phyloP scores from a whole-genome alignment of 352 stramenopile genomes.

The Phytopythium helicoides region DNA sequence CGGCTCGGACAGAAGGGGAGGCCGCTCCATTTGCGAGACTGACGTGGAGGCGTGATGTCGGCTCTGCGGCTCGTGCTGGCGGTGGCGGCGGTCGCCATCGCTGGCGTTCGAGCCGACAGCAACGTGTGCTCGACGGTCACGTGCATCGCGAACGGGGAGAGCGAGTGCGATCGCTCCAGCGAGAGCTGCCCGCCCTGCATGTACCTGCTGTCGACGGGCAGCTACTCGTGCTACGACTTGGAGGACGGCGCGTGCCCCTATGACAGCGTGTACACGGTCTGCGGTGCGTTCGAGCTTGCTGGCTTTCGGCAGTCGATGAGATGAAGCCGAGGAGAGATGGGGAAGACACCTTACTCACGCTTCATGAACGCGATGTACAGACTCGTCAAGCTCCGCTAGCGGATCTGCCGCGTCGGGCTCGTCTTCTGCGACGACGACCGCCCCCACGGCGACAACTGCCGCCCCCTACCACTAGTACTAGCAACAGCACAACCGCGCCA shows the following conservation, averaged over 20 bases:
- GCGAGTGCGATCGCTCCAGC: slow-evolving; percentile 39
- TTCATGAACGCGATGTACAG: background rate
- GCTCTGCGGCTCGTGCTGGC: background rate
- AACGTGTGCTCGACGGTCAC: slow-evolving; percentile 35
- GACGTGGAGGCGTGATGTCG: background rate
- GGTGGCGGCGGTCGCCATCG: background rate
- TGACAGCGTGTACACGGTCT: background rate
- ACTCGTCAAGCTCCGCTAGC: slow-evolving; percentile 2
- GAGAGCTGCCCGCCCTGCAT: slow-evolving; percentile 57
- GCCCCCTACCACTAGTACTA: background rate
- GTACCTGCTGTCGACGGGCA: slow-evolving; percentile 55
- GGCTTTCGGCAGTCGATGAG: background rate
- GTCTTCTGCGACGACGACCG: background rate
- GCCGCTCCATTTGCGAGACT: no score
- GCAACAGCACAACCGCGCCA: background rate
- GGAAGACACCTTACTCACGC: no score
- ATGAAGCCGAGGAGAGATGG: no score
- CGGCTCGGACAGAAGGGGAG: no score
- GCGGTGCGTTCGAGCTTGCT: background rate
- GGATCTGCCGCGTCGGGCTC: background rate
- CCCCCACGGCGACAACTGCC: background rate
- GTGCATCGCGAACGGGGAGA: slow-evolving; percentile 60
- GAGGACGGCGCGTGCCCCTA: slow-evolving; percentile 39
- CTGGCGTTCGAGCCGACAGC: slow-evolving; percentile 6
- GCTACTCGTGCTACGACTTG: slow-evolving; percentile 66